phyloP scores from a whole-genome alignment of 306 rosid genomes.

The Castanea sativa region DNA sequence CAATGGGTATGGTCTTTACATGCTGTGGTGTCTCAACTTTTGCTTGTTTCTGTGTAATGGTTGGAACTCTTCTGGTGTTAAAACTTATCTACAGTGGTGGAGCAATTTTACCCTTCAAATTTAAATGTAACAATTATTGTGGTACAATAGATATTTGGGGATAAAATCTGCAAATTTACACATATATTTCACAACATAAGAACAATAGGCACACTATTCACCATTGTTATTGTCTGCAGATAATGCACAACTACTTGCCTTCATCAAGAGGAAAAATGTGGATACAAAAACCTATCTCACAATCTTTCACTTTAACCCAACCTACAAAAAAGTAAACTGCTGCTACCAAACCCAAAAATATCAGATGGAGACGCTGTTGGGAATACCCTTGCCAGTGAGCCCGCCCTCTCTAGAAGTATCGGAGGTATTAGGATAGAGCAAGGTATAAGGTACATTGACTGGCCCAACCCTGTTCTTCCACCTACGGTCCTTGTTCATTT shows the following conservation, averaged over 20 bases:
- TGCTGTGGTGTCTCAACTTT: not conserved
- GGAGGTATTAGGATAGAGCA: constrained; percentile 79
- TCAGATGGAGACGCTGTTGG: constrained; percentile 79
- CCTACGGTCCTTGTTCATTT: constrained; percentile 50
- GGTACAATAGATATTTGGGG: not conserved
- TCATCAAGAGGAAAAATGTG: too few species aligned
- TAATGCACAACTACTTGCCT: too few species aligned
- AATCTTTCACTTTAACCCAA: not conserved
- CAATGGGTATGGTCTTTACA: too few species aligned
- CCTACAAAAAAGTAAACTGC: too few species aligned
- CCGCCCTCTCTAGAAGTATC: constrained; percentile 62
- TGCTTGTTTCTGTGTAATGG: not conserved
- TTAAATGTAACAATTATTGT: too few species aligned
- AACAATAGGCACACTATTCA: too few species aligned
- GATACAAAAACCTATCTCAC: not conserved
- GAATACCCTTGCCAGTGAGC: constrained; percentile 89
- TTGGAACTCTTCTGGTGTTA: not conserved
- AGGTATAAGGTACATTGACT: constrained; percentile 67
- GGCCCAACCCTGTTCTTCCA: constrained; percentile 81
- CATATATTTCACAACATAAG: too few species aligned
- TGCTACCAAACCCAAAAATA: not conserved
- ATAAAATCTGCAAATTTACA: not conserved
- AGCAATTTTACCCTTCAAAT: not conserved
- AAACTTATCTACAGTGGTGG: not conserved
- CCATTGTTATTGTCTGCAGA: too few species aligned